Base-by-base conservation (phyloP, 768 basidiomycete species). In the Mycena albidolilacea region DNA sequence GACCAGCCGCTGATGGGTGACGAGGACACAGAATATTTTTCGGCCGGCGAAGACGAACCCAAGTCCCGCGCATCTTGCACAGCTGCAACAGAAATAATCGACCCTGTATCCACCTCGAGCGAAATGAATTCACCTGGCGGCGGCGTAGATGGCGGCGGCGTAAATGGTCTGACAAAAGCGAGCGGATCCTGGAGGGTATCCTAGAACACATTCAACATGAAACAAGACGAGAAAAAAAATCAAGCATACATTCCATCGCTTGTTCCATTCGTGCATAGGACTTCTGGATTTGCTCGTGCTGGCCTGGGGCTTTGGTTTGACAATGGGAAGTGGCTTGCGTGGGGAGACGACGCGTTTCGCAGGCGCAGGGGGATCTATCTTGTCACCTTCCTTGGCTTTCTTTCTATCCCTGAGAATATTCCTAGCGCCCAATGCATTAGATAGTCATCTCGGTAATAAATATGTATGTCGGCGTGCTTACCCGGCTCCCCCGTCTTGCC, bases 401-500 rank as follows among this genome's bases (percentile, higher is more conserved):
- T 87, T 88, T 69, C 82, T 81, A 46, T 88, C 76, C 82, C 86
- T 91, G 54, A 88, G 79, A 37, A 86, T 72, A 70, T 88, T 87
- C 39, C 86, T 88, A 64, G 39, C 39, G 17, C 64, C 30, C 30
- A 61, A 43, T 35, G 62, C 66, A 38, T 69, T 3, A 73, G 35
- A 19, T 30, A 35, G 8, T 21, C 50, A 38, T 0, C 21, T 39
- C 38, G 67, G 62, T 35, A 9, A 14, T 74, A 50, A 6, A 38
- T 35, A 17, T 7, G 70, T 68, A 14, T 23, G 54, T 61, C 38
- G 30, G 55, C 46, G 55, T 44, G 85, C 89, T 80, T 78, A 92
- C 92, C 91, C 91, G 73, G 84, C 89, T 57, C 91, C 90, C 44
- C 90, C 91, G 46, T 86, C 84, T 57, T 85, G 79, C 65, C 84